A percentile compares a stretch with the other conserved stretches of the same genome.
These are phyloP conservation scores for Geosiphon pyriformis DNA, from an alignment of 192 early-diverging fungal species.

Conservation along the genomic window DNA sequence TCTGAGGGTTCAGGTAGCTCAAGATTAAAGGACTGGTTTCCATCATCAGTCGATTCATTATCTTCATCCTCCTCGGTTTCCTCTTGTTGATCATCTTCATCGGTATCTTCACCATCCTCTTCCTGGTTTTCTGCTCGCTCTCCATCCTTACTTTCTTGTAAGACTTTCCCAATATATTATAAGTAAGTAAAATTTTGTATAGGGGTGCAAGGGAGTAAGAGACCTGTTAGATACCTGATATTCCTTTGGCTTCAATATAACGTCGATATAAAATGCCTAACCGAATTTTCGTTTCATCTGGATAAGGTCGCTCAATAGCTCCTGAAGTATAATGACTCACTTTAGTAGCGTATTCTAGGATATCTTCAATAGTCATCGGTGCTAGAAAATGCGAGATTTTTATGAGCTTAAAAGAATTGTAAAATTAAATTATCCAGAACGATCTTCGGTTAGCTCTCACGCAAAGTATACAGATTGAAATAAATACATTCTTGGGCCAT, in stretches of 20 bases:
- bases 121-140: conserved; percentile 29
- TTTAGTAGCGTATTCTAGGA: conserved; percentile 41
- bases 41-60: conserved; percentile 21
- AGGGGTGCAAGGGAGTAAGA: not conserved
- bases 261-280: conserved; percentile 37
- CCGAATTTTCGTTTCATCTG: conserved; percentile 41
- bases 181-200: not conserved
- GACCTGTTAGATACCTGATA: conserved; percentile 14
- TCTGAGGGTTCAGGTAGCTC: too few species aligned
- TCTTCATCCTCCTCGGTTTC: conserved; percentile 16
- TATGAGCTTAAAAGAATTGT: not conserved
- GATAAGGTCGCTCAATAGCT: conserved; percentile 40
- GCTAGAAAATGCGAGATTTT: not conserved
- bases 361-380: conserved; percentile 31
- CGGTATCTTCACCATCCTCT: too few species aligned
- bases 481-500: conserved; percentile 28
- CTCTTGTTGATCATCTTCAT: too few species aligned
- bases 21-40: too few species aligned
- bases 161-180: not conserved
- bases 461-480: not conserved
- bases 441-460: not conserved
- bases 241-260: conserved; percentile 27
- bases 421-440: not conserved
- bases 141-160: conserved; percentile 7
- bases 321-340: conserved; percentile 41